Evolutionary conservation across 164 flowering plant species (phyloP).

Genomic region (Stephania cephalantha): DNA sequence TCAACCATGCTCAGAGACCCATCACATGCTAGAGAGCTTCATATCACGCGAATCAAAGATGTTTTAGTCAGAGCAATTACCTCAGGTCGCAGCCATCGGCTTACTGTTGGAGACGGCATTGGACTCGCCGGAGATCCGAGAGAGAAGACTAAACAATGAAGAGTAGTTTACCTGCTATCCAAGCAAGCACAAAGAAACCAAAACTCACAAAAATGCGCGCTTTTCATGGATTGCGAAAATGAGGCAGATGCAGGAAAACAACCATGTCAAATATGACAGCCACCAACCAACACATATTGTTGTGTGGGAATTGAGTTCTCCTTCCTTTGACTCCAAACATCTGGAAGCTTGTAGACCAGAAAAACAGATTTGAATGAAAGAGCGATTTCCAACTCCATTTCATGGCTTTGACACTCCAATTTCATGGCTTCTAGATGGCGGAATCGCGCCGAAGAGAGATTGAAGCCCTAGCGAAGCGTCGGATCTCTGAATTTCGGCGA

Average conservation of each 20-base stretch:
- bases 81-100: conserved; percentile 29
- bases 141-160: conserved; percentile 1
- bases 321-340: background rate
- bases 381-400: background rate
- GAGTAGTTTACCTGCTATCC: background rate
- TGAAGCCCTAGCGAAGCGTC: too few species aligned
- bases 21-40: background rate
- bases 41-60: background rate
- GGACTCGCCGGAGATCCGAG: background rate
- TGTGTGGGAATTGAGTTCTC: background rate
- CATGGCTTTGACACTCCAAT: background rate
- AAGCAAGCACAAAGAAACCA: background rate
- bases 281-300: background rate
- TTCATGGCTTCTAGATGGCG: background rate
- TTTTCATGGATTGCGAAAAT: background rate
- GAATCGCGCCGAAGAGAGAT: background rate
- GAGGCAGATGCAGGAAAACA: background rate
- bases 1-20: too few species aligned
- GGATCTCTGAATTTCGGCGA: too few species aligned
- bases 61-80: background rate
- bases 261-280: background rate
- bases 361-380: background rate
- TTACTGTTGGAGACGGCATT: conserved; percentile 16
- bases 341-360: background rate
- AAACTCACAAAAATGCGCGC: background rate